Evolutionary conservation across 2,329 filamentous ascomycete species (phyloP).

Genomic region (Pezicula rhizophila): DNA sequence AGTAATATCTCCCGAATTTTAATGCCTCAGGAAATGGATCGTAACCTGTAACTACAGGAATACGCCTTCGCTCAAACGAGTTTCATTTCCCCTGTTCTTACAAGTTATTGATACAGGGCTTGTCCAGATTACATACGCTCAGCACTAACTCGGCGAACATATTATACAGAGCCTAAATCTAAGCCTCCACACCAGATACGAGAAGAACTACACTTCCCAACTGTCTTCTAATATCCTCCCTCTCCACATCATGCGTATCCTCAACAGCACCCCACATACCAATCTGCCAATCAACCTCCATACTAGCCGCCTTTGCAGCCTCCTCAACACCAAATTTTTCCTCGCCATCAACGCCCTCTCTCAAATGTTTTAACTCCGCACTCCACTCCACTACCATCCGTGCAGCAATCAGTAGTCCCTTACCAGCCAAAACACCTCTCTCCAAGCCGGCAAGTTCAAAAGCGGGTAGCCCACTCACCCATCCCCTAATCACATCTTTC

Average conservation of each 20-base stretch:
- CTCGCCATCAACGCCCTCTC: conserved; percentile 23
- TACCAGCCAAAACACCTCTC: conserved; percentile 74
- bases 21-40: no score
- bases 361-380: conserved; percentile 55
- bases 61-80: no score
- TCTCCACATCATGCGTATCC: conserved; percentile 91
- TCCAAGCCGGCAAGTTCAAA: conserved; percentile 88
- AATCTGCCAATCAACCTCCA: conserved; percentile 90
- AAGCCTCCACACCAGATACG: conserved; percentile 50
- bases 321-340: conserved; percentile 71
- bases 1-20: no score
- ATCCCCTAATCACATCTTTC: conserved; percentile 69
- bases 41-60: no score
- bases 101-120: no score
- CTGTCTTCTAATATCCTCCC: conserved; percentile 82
- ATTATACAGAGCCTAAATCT: conserved; percentile 3
- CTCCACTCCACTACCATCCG: conserved; percentile 85
- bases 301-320: conserved; percentile 67
- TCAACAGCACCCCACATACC: conserved; percentile 93
- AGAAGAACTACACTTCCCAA: conserved; percentile 81
- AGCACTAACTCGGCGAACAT: no score
- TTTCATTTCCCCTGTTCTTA: no score
- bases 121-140: no score
- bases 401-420: conserved; percentile 74
- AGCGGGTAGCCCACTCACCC: conserved; percentile 65